Conservation (phyloP, 2,329 filamentous ascomycete species). For the Fusarium xyrophilum region DNA sequence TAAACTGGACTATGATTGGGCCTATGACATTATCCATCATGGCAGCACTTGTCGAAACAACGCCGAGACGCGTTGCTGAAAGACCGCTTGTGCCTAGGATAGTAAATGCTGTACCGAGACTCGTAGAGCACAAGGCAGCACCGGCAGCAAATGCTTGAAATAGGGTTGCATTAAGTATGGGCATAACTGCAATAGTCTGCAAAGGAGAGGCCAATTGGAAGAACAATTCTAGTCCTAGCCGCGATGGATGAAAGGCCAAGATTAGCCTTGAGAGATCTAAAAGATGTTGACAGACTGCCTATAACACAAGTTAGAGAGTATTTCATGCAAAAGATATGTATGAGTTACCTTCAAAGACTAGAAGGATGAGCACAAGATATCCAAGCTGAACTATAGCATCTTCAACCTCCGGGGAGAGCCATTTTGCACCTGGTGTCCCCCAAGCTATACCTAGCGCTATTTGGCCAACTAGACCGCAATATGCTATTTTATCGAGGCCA, state of each 20-base stretch:
- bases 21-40: slow-evolving; percentile 85
- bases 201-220: slow-evolving; percentile 73
- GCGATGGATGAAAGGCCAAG: slow-evolving; percentile 65
- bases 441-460: slow-evolving; percentile 74
- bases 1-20: slow-evolving; percentile 77
- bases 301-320: not conserved
- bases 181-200: slow-evolving; percentile 58
- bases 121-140: slow-evolving; percentile 76
- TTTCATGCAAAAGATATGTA: fast-evolving
- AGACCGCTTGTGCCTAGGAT: slow-evolving; percentile 55
- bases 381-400: slow-evolving; percentile 68
- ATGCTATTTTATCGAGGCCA: slow-evolving; percentile 64
- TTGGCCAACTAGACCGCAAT: slow-evolving; percentile 76
- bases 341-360: slow-evolving; percentile 70
- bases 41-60: slow-evolving; percentile 74
- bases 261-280: slow-evolving; percentile 61
- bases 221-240: slow-evolving; percentile 68
- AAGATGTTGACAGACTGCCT: slow-evolving; percentile 60
- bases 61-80: slow-evolving; percentile 56
- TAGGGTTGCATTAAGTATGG: slow-evolving; percentile 56
- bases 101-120: slow-evolving; percentile 73
- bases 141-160: slow-evolving; percentile 75
- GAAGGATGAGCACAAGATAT: slow-evolving; percentile 74
- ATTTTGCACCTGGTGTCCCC: slow-evolving; percentile 70
- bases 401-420: slow-evolving; percentile 62